A percentile compares a stretch with the other conserved stretches of the same genome.
phyloP scores from a whole-genome alignment of 805 yeast species.

The Jamesozyma lodderae region DNA sequence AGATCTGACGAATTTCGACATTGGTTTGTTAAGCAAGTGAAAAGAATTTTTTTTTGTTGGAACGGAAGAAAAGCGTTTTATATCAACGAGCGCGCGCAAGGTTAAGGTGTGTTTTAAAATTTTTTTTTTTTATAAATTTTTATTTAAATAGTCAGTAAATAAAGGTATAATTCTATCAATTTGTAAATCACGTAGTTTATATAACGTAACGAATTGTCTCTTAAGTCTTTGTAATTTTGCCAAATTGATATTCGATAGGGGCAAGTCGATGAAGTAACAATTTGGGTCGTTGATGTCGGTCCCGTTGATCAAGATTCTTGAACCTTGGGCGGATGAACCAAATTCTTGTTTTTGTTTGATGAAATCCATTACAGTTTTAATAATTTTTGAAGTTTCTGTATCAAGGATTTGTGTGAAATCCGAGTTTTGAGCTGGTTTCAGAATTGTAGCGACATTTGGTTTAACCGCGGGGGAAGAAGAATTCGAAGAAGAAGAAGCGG shows the following conservation, averaged over 20 bases:
- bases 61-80: neutral
- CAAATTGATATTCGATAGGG: constrained; percentile 43
- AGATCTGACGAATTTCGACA: constrained; percentile 34
- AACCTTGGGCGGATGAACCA: constrained; percentile 33
- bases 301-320: constrained; percentile 36
- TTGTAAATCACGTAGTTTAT: constrained; percentile 70
- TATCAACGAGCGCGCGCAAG: neutral
- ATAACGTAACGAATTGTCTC: constrained; percentile 73
- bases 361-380: constrained; percentile 51
- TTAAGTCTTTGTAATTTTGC: constrained; percentile 79
- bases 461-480: constrained; percentile 22
- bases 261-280: constrained; percentile 48
- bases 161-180: constrained; percentile 55
- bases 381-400: constrained; percentile 54
- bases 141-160: constrained; percentile 71
- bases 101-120: neutral
- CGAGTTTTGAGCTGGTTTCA: constrained; percentile 70
- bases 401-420: constrained; percentile 76
- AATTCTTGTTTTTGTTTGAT: constrained; percentile 22
- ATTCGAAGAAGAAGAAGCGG: constrained; percentile 12
- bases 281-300: constrained; percentile 33
- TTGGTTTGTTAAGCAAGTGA: neutral
- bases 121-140: constrained; percentile 37
- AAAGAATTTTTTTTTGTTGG: neutral
- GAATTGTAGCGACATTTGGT: constrained; percentile 77